Percentiles rank a stretch among this genome's conserved stretches.
Evolutionary conservation across 2,329 filamentous ascomycete genomes (phyloP).

Genomic region (Blastomyces emzantsi): DNA sequence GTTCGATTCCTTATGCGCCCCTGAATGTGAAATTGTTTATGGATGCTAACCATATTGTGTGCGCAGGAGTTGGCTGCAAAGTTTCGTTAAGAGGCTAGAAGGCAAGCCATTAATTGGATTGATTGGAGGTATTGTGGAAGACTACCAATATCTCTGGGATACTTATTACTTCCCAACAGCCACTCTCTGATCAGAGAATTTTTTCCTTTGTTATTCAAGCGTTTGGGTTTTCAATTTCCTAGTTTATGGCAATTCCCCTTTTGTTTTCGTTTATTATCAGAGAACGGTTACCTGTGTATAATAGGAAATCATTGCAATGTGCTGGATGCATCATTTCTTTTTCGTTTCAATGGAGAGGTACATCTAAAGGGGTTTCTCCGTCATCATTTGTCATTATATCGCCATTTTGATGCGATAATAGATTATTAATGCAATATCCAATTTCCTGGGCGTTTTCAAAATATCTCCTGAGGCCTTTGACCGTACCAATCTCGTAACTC

Average conservation of each 20-base stretch:
- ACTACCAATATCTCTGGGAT: slow-evolving; percentile 97
- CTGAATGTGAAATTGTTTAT: background rate
- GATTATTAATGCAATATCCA: slow-evolving; percentile 10
- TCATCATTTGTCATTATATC: slow-evolving; percentile 21
- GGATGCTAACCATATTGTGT: slow-evolving; percentile 21
- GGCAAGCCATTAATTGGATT: slow-evolving; percentile 69
- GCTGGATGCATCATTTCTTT: slow-evolving; percentile 1
- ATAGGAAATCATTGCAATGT: background rate
- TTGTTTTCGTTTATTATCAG: background rate
- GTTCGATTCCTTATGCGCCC: background rate
- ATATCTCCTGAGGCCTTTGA: slow-evolving; percentile 56
- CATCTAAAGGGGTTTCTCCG: background rate
- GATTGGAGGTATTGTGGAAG: slow-evolving; percentile 76
- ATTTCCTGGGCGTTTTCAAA: slow-evolving; percentile 42
- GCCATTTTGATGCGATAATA: slow-evolving; percentile 12
- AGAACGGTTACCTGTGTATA: background rate
- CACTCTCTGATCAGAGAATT: slow-evolving; percentile 33
- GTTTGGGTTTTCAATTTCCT: background rate
- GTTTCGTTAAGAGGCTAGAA: slow-evolving; percentile 60
- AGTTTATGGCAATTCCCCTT: background rate
- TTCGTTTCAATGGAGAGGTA: background rate
- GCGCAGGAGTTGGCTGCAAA: slow-evolving; percentile 52
- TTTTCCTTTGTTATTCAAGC: slow-evolving; percentile 10
- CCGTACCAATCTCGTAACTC: slow-evolving; percentile 81
- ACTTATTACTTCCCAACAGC: slow-evolving; percentile 83